Percentiles rank a stretch among this genome's conserved stretches.
phyloP scores from a whole-genome alignment of 257 asterid species.

The Craterostigma plantagineum region DNA sequence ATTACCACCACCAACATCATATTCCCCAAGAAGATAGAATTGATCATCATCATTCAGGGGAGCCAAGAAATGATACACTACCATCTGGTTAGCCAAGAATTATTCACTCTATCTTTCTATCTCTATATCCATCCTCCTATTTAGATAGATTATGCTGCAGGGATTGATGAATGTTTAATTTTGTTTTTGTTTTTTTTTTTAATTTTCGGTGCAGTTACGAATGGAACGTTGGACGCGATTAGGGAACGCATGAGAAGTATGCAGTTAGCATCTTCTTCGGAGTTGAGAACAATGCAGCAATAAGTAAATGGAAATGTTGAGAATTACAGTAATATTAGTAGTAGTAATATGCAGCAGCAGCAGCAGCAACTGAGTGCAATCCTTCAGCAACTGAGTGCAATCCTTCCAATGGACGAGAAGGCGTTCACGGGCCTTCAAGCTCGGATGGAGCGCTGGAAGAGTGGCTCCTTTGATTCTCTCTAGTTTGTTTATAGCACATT shows the following conservation, averaged over 20 bases:
- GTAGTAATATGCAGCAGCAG: too few species aligned
- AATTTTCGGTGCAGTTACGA: slow-evolving; percentile 84
- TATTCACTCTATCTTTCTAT: too few species aligned
- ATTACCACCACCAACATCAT: slow-evolving; percentile 47
- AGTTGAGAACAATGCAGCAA: background rate
- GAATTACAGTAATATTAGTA: background rate
- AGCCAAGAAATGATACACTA: slow-evolving; percentile 50
- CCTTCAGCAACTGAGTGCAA: background rate
- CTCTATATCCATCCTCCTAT: too few species aligned
- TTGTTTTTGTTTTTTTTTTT: too few species aligned
- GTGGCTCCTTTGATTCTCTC: slow-evolving; percentile 64
- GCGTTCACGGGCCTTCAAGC: slow-evolving; percentile 98
- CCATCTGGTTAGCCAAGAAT: too few species aligned
- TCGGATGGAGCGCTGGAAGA: slow-evolving; percentile 94
- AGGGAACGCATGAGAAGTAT: slow-evolving; percentile 99
- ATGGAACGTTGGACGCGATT: slow-evolving; percentile 84
- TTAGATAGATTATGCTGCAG: too few species aligned
- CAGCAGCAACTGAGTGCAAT: background rate
- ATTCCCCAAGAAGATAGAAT: slow-evolving; percentile 45
- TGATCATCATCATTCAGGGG: slow-evolving; percentile 34
- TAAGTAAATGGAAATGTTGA: background rate
- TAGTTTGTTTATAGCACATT: too few species aligned
- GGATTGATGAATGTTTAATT: too few species aligned
- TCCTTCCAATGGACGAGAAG: slow-evolving; percentile 58
- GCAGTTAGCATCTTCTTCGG: slow-evolving; percentile 48